phyloP scores from a whole-genome alignment of 371 early-diverging fungal species.

The Lichtheimia ornata region DNA sequence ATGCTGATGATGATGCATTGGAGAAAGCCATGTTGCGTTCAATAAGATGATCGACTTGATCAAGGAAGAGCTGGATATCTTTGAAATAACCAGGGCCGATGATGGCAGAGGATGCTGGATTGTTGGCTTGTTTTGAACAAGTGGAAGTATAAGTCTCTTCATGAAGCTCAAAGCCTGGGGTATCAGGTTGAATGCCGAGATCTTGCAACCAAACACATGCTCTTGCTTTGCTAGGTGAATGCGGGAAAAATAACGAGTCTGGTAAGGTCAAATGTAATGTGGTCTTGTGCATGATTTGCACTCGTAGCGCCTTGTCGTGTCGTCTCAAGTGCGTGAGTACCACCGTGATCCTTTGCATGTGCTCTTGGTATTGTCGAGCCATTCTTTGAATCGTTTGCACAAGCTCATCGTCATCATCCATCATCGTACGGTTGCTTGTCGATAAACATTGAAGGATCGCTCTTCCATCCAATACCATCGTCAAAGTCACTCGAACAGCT shows the following conservation, averaged over 20 bases:
- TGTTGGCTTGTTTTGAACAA: neutral
- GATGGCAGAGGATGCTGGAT: neutral
- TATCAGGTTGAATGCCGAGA: conserved; percentile 20
- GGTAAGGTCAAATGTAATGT: conserved; percentile 2
- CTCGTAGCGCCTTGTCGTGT: neutral
- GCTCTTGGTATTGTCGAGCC: conserved; percentile 4
- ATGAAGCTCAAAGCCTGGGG: conserved; percentile 14
- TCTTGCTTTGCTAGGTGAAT: conserved; percentile 5
- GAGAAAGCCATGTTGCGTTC: conserved; percentile 14
- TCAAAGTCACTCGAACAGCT: neutral
- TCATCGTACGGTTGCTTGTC: too few species aligned
- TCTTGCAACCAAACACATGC: conserved; percentile 13
- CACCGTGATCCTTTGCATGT: neutral
- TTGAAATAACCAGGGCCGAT: conserved; percentile 21
- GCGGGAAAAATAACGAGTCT: conserved; percentile 2
- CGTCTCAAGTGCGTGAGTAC: neutral
- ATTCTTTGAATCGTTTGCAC: conserved; percentile 3
- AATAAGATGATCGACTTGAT: conserved; percentile 25
- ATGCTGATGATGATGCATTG: conserved; percentile 1
- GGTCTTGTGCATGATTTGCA: neutral
- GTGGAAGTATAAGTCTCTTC: conserved; percentile 6
- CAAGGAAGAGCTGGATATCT: conserved; percentile 23
- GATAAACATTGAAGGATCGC: neutral
- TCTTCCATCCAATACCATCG: neutral
- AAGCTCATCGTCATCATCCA: neutral